Percentiles rank a stretch among this genome's conserved stretches.
These are phyloP conservation scores for Trypanosoma avium DNA, from an alignment of 208 protist species.

Conservation along the genomic window DNA sequence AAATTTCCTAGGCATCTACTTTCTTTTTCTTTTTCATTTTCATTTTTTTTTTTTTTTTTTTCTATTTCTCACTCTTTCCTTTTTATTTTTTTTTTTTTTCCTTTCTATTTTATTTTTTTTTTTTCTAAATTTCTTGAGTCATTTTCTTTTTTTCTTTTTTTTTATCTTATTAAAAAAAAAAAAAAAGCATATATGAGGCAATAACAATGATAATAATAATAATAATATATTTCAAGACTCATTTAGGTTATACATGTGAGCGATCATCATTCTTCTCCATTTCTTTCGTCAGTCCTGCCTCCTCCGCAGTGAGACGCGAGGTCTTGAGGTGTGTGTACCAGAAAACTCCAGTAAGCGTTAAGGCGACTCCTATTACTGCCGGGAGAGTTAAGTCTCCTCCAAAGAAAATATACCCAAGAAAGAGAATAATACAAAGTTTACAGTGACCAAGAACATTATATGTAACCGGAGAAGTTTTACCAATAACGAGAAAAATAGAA, in stretches of 20 bases:
- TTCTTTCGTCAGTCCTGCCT: background rate
- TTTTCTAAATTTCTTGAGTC: background rate
- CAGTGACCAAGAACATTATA: constrained; percentile 90
- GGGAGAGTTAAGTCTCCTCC: constrained; percentile 29
- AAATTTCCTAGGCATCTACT: background rate
- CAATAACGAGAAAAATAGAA: constrained; percentile 88
- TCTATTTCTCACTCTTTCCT: background rate
- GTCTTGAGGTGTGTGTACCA: constrained; percentile 81
- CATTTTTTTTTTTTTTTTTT: background rate
- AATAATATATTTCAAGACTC: too few species aligned
- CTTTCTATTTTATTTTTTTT: background rate
- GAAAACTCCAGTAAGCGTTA: constrained; percentile 67
- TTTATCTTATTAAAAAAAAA: too few species aligned
- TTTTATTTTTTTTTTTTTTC: background rate
- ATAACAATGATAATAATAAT: too few species aligned
- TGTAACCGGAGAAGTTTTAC: constrained; percentile 83
- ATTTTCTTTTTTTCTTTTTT: background rate
- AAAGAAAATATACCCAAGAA: constrained; percentile 73
- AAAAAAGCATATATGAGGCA: too few species aligned
- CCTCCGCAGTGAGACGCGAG: constrained; percentile 8
- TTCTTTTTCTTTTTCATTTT: background rate
- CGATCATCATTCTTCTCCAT: constrained; percentile 24
- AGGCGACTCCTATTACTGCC: constrained; percentile 43
- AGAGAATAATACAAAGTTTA: constrained; percentile 81
- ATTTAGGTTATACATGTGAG: constrained; percentile 5